Evolutionary conservation across 768 basidiomycete species (phyloP).

Genomic region (Sarcomyxa edulis): DNA sequence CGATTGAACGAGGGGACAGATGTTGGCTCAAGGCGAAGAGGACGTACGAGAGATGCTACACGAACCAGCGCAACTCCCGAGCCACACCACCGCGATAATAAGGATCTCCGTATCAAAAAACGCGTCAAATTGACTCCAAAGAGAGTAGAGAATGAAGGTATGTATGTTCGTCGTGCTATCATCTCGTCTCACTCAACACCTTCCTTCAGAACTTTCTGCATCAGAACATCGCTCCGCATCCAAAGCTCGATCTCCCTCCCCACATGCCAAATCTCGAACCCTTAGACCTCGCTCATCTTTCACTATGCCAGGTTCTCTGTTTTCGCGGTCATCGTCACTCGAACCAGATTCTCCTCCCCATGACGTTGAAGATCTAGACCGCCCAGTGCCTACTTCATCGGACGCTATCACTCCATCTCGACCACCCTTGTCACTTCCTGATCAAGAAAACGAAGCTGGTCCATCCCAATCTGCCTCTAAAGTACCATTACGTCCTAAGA

Average conservation of each 20-base stretch:
- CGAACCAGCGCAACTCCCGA: no score
- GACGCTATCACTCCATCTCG: constrained; percentile 10
- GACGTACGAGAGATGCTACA: no score
- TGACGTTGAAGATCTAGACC: constrained; percentile 14
- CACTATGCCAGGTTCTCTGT: constrained; percentile 79
- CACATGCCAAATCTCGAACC: constrained; percentile 24
- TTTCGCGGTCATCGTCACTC: constrained; percentile 67
- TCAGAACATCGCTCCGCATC: constrained; percentile 12
- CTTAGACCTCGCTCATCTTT: constrained; percentile 38
- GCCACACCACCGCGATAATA: no score
- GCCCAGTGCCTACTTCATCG: constrained; percentile 37
- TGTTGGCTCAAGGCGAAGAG: no score
- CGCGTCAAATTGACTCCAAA: no score
- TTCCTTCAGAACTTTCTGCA: constrained; percentile 13
- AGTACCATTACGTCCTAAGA: constrained; percentile 25
- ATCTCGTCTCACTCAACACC: background rate
- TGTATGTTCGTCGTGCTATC: no score
- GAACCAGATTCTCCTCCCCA: constrained; percentile 31
- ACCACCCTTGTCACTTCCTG: background rate
- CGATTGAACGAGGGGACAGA: no score
- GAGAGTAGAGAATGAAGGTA: no score
- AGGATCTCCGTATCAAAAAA: no score
- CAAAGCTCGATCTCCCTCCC: constrained; percentile 20
- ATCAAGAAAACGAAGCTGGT: constrained; percentile 9
- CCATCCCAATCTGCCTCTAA: constrained; percentile 10